These are phyloP conservation scores for Moricandia moricandioides DNA, from an alignment of 345 rosid genomes.

Conservation along the genomic window DNA sequence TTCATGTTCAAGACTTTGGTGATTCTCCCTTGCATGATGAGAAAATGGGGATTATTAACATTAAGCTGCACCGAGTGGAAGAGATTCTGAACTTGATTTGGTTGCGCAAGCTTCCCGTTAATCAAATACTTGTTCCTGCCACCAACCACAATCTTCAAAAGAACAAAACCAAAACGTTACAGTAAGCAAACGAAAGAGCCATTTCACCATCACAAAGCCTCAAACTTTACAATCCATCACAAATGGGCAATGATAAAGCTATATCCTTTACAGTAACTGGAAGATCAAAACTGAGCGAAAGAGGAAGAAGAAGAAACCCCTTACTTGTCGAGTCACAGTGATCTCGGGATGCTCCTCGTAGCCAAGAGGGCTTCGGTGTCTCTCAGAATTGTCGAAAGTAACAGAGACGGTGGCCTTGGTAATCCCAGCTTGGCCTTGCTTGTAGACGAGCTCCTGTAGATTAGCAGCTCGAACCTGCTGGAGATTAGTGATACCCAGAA, in stretches of 20 bases:
- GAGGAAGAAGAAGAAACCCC: background rate
- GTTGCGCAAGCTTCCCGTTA: constrained; percentile 42
- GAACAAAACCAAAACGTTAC: background rate
- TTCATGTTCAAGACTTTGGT: constrained; percentile 97
- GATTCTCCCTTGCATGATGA: constrained; percentile 99
- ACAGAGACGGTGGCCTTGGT: constrained; percentile 93
- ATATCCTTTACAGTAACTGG: background rate
- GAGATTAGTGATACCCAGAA: constrained; percentile 93
- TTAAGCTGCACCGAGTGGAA: constrained; percentile 98
- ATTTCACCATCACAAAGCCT: background rate
- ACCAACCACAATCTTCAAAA: constrained; percentile 83
- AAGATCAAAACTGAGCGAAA: background rate
- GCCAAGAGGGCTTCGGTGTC: constrained; percentile 81
- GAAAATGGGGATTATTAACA: constrained; percentile 96
- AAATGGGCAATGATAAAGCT: too few species aligned
- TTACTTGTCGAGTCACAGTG: constrained; percentile 87
- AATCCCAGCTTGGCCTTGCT: constrained; percentile 99
- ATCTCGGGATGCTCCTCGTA: constrained; percentile 84
- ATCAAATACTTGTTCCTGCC: constrained; percentile 42
- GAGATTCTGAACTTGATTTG: constrained; percentile 67
- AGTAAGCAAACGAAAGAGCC: background rate
- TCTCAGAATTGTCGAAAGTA: constrained; percentile 80
- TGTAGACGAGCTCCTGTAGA: constrained; percentile 97
- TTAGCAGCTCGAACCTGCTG: constrained; percentile 98
- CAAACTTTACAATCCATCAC: too few species aligned